A percentile compares a stretch with the other conserved stretches of the same genome.
phyloP scores from a whole-genome alignment of 441 rosid species.

The Gossypium gossypioides region DNA sequence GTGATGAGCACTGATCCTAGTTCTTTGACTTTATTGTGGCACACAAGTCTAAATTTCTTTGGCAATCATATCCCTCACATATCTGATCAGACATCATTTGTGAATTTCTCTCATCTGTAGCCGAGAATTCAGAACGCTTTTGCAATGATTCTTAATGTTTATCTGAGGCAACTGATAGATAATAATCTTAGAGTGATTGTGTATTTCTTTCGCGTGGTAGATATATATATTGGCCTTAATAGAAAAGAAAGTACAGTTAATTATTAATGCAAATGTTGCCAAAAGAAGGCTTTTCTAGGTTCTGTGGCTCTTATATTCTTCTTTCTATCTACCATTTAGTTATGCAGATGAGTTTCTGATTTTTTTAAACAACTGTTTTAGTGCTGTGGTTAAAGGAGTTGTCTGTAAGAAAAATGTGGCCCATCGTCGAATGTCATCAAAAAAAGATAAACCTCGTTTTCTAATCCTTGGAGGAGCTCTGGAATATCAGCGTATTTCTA shows the following conservation, averaged over 20 bases:
- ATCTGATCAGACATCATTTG: slow-evolving; percentile 6
- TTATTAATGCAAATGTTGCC: slow-evolving; percentile 9
- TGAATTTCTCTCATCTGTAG: neutral
- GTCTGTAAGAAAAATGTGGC: slow-evolving; percentile 81
- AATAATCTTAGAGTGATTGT: neutral
- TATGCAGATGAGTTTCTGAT: slow-evolving; percentile 27
- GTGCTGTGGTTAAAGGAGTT: slow-evolving; percentile 67
- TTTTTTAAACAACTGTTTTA: slow-evolving; percentile 16
- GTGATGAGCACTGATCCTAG: neutral
- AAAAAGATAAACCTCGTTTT: slow-evolving; percentile 61
- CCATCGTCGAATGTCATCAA: slow-evolving; percentile 73
- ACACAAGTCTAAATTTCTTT: slow-evolving; percentile 4
- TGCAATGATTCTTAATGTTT: neutral
- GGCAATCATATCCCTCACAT: slow-evolving; percentile 7
- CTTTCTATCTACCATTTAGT: slow-evolving; percentile 8
- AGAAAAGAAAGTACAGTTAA: neutral
- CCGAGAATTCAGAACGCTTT: slow-evolving; percentile 2
- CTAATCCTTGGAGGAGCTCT: slow-evolving; percentile 75
- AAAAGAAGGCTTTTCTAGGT: neutral
- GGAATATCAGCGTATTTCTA: slow-evolving; percentile 73
- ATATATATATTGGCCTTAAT: neutral
- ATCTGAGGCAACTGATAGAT: neutral
- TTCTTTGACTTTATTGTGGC: neutral
- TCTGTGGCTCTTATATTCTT: neutral
- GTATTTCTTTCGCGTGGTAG: neutral